Evolutionary conservation across 148 eudicot species (phyloP).

Genomic region (Cornus florida): DNA sequence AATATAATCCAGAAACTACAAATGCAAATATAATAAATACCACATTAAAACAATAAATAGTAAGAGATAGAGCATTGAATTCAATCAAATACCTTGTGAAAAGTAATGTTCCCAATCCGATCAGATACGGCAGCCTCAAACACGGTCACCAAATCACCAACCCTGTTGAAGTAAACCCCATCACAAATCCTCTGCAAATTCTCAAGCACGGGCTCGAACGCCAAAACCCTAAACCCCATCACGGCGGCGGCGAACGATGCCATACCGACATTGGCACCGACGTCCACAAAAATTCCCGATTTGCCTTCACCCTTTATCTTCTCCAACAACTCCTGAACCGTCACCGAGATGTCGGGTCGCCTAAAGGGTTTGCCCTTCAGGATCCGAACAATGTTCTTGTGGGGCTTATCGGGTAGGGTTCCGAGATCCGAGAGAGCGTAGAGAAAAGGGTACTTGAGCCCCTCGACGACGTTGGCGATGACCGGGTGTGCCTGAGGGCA

Average conservation of each 20-base stretch:
- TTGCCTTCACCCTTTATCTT: constrained; percentile 41
- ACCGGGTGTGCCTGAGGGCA: constrained; percentile 83
- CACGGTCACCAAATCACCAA: constrained; percentile 64
- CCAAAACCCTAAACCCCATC: constrained; percentile 82
- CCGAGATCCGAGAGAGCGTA: constrained; percentile 82
- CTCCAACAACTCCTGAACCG: constrained; percentile 69
- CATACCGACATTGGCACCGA: constrained; percentile 99
- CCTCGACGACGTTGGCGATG: constrained; percentile 76
- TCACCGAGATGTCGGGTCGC: constrained; percentile 72
- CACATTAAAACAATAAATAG: background rate
- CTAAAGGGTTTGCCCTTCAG: constrained; percentile 76
- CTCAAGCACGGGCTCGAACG: constrained; percentile 95
- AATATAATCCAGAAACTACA: background rate
- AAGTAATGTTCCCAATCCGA: constrained; percentile 68
- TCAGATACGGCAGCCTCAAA: constrained; percentile 96
- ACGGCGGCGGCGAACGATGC: constrained; percentile 92
- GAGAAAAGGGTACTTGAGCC: constrained; percentile 70
- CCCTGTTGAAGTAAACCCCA: constrained; percentile 83
- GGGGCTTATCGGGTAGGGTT: constrained; percentile 77
- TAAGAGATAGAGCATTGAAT: background rate
- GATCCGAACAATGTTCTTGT: constrained; percentile 73
- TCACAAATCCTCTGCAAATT: constrained; percentile 96
- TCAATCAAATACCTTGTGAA: constrained; percentile 67
- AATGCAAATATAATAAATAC: background rate
- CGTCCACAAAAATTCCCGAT: constrained; percentile 75